phyloP scores from a whole-genome alignment of 1,284 basidiomycete species.

The Boletus semigastroideus region DNA sequence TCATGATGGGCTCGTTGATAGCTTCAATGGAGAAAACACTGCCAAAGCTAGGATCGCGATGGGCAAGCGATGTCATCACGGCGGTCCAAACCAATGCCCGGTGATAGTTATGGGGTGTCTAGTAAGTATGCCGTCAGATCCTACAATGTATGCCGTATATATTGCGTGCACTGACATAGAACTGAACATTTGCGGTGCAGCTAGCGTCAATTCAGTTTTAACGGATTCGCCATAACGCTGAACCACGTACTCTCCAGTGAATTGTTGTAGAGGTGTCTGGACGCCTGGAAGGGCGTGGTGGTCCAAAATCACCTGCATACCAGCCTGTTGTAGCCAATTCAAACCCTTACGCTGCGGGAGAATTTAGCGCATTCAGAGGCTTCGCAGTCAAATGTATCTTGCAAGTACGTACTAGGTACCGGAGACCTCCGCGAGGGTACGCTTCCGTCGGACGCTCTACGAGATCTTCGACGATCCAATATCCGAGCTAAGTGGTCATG shows the following conservation, averaged over 20 bases:
- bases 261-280: conserved; percentile 55
- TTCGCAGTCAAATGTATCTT: neutral
- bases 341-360: conserved; percentile 56
- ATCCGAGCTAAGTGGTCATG: conserved; percentile 55
- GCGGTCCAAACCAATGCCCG: conserved; percentile 76
- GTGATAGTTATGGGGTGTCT: conserved; percentile 71
- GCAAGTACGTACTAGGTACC: conserved; percentile 49
- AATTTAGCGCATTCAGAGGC: neutral
- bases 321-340: conserved; percentile 54
- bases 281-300: conserved; percentile 79
- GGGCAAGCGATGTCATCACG: conserved; percentile 70
- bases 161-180: conserved; percentile 51
- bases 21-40: conserved; percentile 73
- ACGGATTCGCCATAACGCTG: conserved; percentile 2
- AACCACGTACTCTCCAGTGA: conserved; percentile 57
- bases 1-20: conserved; percentile 73
- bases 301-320: conserved; percentile 67
- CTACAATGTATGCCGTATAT: neutral
- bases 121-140: conserved; percentile 2
- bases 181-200: conserved; percentile 68
- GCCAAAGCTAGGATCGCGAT: conserved; percentile 64
- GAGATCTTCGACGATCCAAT: conserved; percentile 75
- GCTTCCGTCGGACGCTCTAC: conserved; percentile 61
- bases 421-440: conserved; percentile 68
- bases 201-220: conserved; percentile 30